A percentile compares a stretch with the other conserved stretches of the same genome.
Conservation (phyloP, 2,329 filamentous ascomycete species). For the Cordyceps javanica region DNA sequence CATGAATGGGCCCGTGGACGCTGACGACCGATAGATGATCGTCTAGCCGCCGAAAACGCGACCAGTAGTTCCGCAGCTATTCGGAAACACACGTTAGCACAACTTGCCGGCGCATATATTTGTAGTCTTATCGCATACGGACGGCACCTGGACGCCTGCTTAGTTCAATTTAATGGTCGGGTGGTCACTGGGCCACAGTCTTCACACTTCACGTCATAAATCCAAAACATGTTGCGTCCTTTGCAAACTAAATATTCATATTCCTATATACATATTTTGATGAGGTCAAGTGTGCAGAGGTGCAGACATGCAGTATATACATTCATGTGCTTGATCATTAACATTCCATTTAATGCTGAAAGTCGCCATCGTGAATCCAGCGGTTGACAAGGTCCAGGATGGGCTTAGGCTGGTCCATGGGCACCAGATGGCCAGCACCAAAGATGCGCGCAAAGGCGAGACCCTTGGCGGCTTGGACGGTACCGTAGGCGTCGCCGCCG, state of each 20-base stretch:
- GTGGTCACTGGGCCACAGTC: too few relatives aligned
- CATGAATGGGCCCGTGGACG: too few relatives aligned
- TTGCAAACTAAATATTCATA: neutral
- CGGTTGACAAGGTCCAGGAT: conserved; percentile 92
- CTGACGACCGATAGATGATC: too few relatives aligned
- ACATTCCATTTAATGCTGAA: neutral
- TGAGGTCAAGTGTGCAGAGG: neutral
- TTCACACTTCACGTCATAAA: too few relatives aligned
- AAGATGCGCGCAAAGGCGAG: conserved; percentile 91
- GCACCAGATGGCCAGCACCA: conserved; percentile 93
- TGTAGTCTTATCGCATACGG: too few relatives aligned
- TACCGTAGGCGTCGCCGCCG: conserved; percentile 49
- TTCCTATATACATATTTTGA: conserved; percentile 7
- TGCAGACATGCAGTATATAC: neutral
- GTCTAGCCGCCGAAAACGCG: too few relatives aligned
- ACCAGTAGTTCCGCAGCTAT: too few relatives aligned
- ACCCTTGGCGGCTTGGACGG: conserved; percentile 85
- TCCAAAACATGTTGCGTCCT: neutral
- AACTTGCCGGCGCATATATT: too few relatives aligned
- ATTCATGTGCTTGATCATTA: neutral
- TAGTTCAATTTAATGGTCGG: too few relatives aligned
- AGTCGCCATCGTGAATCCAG: conserved; percentile 53
- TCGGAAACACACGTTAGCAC: too few relatives aligned
- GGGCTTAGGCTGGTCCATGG: conserved; percentile 86
- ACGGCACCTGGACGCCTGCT: too few relatives aligned